Base-by-base conservation (phyloP, 2,329 filamentous ascomycete species). In the Pezicula rhizophila region DNA sequence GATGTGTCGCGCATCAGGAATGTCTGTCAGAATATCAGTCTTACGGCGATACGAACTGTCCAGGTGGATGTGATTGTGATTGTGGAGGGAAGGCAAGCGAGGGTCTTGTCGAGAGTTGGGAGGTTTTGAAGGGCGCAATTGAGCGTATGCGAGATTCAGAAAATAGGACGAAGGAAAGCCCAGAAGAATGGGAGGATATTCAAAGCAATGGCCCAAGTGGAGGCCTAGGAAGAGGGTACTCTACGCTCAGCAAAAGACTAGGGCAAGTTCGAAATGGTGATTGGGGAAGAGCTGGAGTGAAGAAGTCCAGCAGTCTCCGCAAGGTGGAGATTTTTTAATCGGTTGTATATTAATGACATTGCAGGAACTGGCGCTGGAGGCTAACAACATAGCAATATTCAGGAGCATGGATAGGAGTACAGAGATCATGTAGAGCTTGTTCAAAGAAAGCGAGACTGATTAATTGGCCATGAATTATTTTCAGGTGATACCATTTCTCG, bases 31-130 rank as follows among this genome's bases (percentile, higher is more conserved):
- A 57, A 33, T 65, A 64, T 45, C 62, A 63, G 31, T 50, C 50
- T 2, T 45, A 45, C 14, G 62, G 61, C 18, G 78, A 81, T 62
- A 74, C 67, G 1, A 65, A 74, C 42, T 85, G 82, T 48, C 79
- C 81, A 0, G 80, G 79, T 0, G 81, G 80, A 1, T 82, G 84
- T 58, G 82, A 84, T 60, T 85, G 82, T 58, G 70, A 78, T 50
- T 85, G 82, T 56, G 70, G 76, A 0, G 70, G 76, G 12, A 76
- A 82, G 53, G 79, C 80, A 1, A 70, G 68, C 49, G 72, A 69
- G 42, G 80, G 78, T 1, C 70, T 79, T 37, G 74, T 84, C 8
- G 81, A 84, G 62, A 79, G 77, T 17, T 82, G 80, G 77, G 74
- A 75, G 0, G 79, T 78, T 3, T 70, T 79, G 64, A 71, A 73